Evolutionary conservation across 2,329 filamentous ascomycete species (phyloP).

Genomic region (Mariannaea elegans): DNA sequence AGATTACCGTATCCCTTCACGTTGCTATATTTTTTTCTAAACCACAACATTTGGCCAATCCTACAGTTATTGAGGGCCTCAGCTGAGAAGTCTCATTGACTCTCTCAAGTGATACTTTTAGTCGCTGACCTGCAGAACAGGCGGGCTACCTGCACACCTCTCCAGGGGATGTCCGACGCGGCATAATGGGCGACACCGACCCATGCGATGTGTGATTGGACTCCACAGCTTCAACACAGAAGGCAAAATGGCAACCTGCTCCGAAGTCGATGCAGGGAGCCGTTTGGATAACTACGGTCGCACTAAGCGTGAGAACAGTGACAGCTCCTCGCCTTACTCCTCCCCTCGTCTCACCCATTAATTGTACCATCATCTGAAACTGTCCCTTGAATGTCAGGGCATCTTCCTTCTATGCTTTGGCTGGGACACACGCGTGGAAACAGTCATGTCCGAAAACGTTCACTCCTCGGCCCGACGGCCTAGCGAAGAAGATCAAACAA

Average conservation of each 20-base stretch:
- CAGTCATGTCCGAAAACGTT: conserved; percentile 28
- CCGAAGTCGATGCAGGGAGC: conserved; percentile 42
- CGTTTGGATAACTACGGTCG: conserved; percentile 31
- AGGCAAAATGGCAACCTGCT: conserved; percentile 34
- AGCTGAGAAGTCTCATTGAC: neutral
- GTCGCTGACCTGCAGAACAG: neutral
- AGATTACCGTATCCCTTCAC: neutral
- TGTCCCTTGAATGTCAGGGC: conserved; percentile 25
- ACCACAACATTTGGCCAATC: neutral
- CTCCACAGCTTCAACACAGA: conserved; percentile 21
- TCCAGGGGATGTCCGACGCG: conserved; percentile 24
- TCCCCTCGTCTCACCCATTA: conserved; percentile 39
- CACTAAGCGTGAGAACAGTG: conserved; percentile 35
- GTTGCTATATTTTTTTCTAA: neutral
- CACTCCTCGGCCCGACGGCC: conserved; percentile 37
- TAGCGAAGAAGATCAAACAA: conserved; percentile 28
- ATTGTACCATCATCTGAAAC: conserved; percentile 46
- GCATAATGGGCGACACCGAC: conserved; percentile 21
- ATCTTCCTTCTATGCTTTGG: conserved; percentile 10
- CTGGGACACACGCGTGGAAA: conserved; percentile 21
- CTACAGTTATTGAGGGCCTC: neutral
- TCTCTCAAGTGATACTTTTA: neutral
- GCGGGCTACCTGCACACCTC: neutral
- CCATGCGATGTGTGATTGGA: conserved; percentile 28
- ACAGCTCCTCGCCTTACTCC: conserved; percentile 37